Evolutionary conservation across 176 grass and related monocot genomes (phyloP), one percentile per base, ranked within the genome.

Genomic region (Pontederia crassipes): DNA sequence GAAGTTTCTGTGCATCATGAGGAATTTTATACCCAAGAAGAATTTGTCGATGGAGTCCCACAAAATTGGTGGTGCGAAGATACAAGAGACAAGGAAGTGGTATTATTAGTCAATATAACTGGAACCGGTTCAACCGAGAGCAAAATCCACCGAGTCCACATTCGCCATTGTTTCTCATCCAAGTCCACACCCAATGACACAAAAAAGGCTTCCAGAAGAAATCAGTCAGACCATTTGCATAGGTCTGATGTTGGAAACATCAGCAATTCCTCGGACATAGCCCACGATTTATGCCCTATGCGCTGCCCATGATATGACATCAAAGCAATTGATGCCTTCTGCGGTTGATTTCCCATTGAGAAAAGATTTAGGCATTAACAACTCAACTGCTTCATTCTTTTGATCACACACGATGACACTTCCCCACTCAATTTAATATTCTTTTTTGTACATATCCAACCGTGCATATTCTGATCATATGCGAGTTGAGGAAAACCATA

Each of bases 51-150:
- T 28, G 89, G 89, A 17, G 86, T 89, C 75, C 89, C 89, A 17
- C 89, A 89, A 56, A 95, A 89, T 49, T 95, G 85, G 89, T 89
- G 89, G 89, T 95, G 85, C 17, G 89, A 89, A 72, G 85, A 89
- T 53, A 89, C 89, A 4, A 78, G 89, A 55, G 85, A 95, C 49
- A 95, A 86, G 69, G 89, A 89, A 75, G 70, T 76, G 20, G 54
- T 89, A 32, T 76, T 95, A 53, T 77, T 17, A 57, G 55, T 89
- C 72, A 89, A 76, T 57, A 62, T 95, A 57, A 78, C 76, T 20
- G 85, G 89, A 45, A 80, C 76, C 64, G 73, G 75, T 57, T 95
- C 89, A 24, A 86, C 85, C 1, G 66, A 83, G 26, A 83, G 77
- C 46, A 89, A 61, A 65, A 81, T 61, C 4, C 85, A 95, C 73